A percentile compares a stretch with the other conserved stretches of the same genome.
Evolutionary conservation across 2,329 filamentous ascomycete genomes (phyloP).

Genomic region (Fusarium sp.): DNA sequence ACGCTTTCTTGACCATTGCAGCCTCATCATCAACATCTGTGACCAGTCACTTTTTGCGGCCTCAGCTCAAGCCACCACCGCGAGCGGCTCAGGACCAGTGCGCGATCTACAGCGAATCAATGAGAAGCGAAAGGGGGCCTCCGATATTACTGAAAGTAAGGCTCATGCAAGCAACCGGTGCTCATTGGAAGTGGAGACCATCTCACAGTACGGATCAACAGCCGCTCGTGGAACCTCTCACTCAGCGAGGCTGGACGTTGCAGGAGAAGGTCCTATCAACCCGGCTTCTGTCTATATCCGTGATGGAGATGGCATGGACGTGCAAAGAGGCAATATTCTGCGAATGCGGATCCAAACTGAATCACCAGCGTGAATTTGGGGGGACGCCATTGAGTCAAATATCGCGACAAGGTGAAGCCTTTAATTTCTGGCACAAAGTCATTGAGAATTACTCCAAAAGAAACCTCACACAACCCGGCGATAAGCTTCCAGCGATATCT

Average conservation of each 20-base stretch:
- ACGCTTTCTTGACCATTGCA: constrained; percentile 26
- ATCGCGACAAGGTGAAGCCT: constrained; percentile 26
- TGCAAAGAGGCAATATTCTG: constrained; percentile 34
- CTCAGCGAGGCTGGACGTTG: constrained; percentile 25
- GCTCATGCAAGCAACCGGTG: constrained; percentile 18
- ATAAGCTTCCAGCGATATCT: constrained; percentile 45
- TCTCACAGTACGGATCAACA: neutral
- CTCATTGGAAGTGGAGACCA: constrained; percentile 30
- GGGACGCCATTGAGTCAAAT: constrained; percentile 25
- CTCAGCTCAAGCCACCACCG: neutral
- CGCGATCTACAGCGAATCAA: neutral
- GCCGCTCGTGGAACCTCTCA: constrained; percentile 19
- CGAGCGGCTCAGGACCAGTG: neutral
- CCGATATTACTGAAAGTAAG: constrained; percentile 12
- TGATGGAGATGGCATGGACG: constrained; percentile 27
- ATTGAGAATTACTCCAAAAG: constrained; percentile 42
- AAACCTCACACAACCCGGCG: constrained; percentile 29
- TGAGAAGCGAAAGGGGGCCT: neutral
- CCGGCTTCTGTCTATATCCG: constrained; percentile 22
- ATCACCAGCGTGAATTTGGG: constrained; percentile 37
- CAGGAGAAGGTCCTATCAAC: constrained; percentile 32
- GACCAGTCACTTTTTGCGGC: constrained; percentile 9
- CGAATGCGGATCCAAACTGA: constrained; percentile 39
- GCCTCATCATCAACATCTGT: constrained; percentile 28
- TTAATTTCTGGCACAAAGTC: constrained; percentile 42